Base-by-base conservation (phyloP, 2,329 filamentous ascomycete species). In the Tolypocladium capitatum region DNA sequence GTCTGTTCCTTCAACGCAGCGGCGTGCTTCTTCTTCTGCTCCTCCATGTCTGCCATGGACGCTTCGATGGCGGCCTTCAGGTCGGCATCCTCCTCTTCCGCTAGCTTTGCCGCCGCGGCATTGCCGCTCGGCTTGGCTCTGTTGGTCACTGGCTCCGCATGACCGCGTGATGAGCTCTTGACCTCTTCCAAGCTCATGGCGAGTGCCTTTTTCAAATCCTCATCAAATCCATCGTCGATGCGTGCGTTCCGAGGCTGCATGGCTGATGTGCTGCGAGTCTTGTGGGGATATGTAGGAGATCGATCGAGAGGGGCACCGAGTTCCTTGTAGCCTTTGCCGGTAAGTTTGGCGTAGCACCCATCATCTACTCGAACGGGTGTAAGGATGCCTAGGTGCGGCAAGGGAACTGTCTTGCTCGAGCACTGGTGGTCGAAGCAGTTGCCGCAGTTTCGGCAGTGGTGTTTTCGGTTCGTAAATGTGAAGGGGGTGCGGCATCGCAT, bases 141-240 rank as follows among this genome's bases (percentile, higher is more conserved):
- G 32, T 69, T 72, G 34, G 64, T 60, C 1, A 60, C 56, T 2
- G 73, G 84, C 16, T 86, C 75, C 13, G 83, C 78, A 62, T 90
- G 94, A 20, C 83, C 86, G 24, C 80, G 78, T 9, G 78, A 75
- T 58, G 86, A 82, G 38, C 76, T 81, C 62, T 90, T 86, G 35
- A 88, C 86, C 56, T 98, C 92, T 59, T 98, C 92, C 56, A 98
- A 68, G 59, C 92, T 98, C 91, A 98, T 96, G 51, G 94, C 88
- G 51, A 98, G 68, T 1, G 92, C 92, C 59, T 83, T 84, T 64
- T 94, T 96, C 51, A 98, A 70, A 61, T 98, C 92, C 53, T 96
- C 90, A 61, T 98, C 92, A 58, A 94, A 97, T 16, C 83, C 84
- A 55, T 94, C 86, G 55, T 96, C 90, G 3, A 94, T 81, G 46